Percentiles rank a stretch among this genome's conserved stretches.
These are phyloP conservation scores for Trametes maxima DNA, from an alignment of 768 basidiomycete species.

Conservation along the genomic window DNA sequence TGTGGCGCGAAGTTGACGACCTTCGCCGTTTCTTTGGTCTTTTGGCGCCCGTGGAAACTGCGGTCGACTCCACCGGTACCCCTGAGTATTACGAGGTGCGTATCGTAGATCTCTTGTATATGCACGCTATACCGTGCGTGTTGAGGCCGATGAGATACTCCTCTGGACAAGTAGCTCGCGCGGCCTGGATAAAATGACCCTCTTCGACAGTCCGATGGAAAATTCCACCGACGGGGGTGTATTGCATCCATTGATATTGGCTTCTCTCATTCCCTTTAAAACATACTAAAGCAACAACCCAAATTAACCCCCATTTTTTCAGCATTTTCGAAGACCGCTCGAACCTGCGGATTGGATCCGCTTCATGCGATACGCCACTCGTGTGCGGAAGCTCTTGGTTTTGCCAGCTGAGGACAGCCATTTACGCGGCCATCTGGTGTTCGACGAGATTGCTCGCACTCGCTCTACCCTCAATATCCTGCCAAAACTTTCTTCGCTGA, in stretches of 20 bases:
- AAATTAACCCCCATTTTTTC: background rate
- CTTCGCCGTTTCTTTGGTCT: slow-evolving; percentile 48
- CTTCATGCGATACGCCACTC: slow-evolving; percentile 52
- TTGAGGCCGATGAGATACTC: no score
- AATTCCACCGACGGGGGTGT: no score
- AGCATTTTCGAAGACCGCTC: slow-evolving; percentile 36
- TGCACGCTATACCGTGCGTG: no score
- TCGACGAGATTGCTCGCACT: slow-evolving; percentile 60
- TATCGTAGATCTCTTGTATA: no score
- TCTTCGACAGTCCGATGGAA: no score
- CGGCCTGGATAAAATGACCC: no score
- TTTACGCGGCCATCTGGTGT: slow-evolving; percentile 36
- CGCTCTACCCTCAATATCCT: slow-evolving; percentile 54
- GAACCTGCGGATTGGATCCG: slow-evolving; percentile 57
- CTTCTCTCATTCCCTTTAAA: no score
- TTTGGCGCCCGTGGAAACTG: slow-evolving; percentile 46
- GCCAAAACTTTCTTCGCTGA: slow-evolving; percentile 54
- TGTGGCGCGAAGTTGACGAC: slow-evolving; percentile 59
- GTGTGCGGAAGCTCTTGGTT: slow-evolving; percentile 27
- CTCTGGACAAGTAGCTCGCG: no score
- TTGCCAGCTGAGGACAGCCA: background rate
- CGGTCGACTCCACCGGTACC: background rate
- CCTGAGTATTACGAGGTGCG: slow-evolving; percentile 6
- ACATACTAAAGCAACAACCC: background rate
- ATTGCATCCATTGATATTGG: no score